Conservation (phyloP, 2,329 filamentous ascomycete species). For the Monilinia laxa region DNA sequence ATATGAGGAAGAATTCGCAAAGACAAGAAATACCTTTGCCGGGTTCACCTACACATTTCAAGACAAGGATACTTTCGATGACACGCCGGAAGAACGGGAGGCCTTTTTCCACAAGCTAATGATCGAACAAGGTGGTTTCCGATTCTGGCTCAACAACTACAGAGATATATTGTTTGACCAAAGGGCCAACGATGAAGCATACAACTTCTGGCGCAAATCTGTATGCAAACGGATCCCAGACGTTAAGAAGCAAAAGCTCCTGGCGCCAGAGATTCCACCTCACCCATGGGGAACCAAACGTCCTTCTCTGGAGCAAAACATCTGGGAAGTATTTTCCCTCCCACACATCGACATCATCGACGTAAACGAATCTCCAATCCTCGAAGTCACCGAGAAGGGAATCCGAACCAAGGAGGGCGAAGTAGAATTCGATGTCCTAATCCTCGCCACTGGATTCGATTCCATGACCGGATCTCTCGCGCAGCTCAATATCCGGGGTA, state of each 20-base stretch:
- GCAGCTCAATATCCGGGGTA: constrained; percentile 40
- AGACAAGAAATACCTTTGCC: constrained; percentile 33
- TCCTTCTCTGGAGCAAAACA: constrained; percentile 48
- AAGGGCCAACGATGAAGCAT: constrained; percentile 35
- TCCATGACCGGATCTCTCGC: constrained; percentile 40
- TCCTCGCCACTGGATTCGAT: constrained; percentile 44
- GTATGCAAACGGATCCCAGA: constrained; percentile 5
- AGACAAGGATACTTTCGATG: constrained; percentile 39
- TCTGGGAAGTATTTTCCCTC: constrained; percentile 51
- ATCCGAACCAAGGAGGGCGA: constrained; percentile 39
- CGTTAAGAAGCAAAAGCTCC: constrained; percentile 43
- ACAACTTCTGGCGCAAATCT: constrained; percentile 25
- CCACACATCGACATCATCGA: constrained; percentile 49
- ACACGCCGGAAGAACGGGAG: constrained; percentile 41
- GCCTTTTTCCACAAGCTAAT: constrained; percentile 41
- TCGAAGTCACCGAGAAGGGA: constrained; percentile 43
- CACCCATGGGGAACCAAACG: constrained; percentile 51
- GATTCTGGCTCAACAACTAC: constrained; percentile 40
- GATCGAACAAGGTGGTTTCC: constrained; percentile 40
- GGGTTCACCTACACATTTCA: constrained; percentile 40
- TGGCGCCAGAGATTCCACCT: constrained; percentile 48
- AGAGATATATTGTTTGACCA: constrained; percentile 37
- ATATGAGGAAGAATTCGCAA: constrained; percentile 41
- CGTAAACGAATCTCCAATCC: constrained; percentile 47
- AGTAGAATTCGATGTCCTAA: constrained; percentile 39